phyloP scores from a whole-genome alignment of 257 asterid species.

The Salvia hispanica region DNA sequence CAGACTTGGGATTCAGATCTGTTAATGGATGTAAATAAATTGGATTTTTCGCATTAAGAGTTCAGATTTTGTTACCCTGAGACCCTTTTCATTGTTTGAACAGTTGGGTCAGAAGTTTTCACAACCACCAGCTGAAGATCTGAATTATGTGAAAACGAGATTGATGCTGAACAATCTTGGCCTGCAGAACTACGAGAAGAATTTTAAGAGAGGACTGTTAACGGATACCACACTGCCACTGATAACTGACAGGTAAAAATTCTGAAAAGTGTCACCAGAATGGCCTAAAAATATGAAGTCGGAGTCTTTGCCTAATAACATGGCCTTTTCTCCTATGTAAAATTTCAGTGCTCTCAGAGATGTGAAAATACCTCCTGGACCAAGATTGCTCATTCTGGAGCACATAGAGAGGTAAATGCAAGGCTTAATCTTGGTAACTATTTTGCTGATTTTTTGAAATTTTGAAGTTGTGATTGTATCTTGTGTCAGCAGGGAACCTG shows the following conservation, averaged over 20 bases:
- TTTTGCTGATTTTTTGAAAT: not conserved
- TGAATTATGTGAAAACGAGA: constrained; percentile 59
- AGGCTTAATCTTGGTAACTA: no score
- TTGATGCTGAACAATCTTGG: constrained; percentile 68
- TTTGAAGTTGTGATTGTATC: not conserved
- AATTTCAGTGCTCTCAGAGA: constrained; percentile 81
- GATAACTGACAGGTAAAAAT: constrained; percentile 63
- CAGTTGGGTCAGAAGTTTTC: constrained; percentile 86
- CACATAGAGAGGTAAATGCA: constrained; percentile 67
- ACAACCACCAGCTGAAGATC: constrained; percentile 76
- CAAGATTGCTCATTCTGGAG: constrained; percentile 87
- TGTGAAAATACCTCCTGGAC: constrained; percentile 88
- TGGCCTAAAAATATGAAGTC: not conserved
- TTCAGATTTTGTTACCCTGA: not conserved
- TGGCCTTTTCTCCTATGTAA: not conserved
- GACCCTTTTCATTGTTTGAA: constrained; percentile 24
- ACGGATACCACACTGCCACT: constrained; percentile 76
- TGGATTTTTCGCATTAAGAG: not conserved
- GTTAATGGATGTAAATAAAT: no score
- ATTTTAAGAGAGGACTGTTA: constrained; percentile 83
- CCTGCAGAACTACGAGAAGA: constrained; percentile 81
- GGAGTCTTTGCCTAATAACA: not conserved
- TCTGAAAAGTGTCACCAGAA: not conserved
- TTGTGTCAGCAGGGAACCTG: constrained; percentile 59
- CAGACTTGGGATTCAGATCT: not conserved